Base-by-base conservation (phyloP, 2,329 filamentous ascomycete species). In the Pestalotiopsis sp. region DNA sequence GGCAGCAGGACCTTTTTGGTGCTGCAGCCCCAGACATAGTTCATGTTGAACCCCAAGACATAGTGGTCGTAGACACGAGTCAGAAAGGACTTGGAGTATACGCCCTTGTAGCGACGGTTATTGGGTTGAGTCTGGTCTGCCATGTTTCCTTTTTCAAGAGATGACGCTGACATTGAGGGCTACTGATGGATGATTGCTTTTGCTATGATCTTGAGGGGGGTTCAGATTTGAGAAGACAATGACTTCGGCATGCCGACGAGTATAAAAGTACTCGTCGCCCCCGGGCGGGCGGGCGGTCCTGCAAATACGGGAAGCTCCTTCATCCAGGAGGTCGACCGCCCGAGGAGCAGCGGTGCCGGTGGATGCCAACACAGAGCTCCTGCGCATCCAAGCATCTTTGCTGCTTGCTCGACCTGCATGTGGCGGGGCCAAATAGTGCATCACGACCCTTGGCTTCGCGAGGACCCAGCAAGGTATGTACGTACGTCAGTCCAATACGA, bases 1-100 rank as follows among this genome's bases (percentile, higher is more conserved):
- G 79, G 79, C 3, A 79, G 71, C 12, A 80, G 76, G 12, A 79
- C 63, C 4, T 67, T 63, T 0, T 66, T 66, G 9, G 76, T 78
- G 1, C 79, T 72, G 68, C 80, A 83, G 1, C 74, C 71, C 82
- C 81, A 83, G 52, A 79, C 72, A 70, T 73, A 78, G 41, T 65
- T 72, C 73, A 80, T 78, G 69, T 80, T 80, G 70, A 81, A 76
- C 36, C 74, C 73, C 12, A 81, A 73, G 41, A 81, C 77, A 66
- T 73, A 76, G 67, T 73, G 68, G 71, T 80, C 77, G 69, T 81
- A 81, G 39, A 75, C 17, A 13, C 45, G 14, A n/a, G 67, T 13
- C 36, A 68, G 66, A 45, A 67, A 68, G 11, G 58, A 61, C 7
- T 27, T 45, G 6, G 61, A 65, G 58, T 68, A 68, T 5, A 68